phyloP scores from a whole-genome alignment of 805 yeast species.

The Citeromyces matritensis region DNA sequence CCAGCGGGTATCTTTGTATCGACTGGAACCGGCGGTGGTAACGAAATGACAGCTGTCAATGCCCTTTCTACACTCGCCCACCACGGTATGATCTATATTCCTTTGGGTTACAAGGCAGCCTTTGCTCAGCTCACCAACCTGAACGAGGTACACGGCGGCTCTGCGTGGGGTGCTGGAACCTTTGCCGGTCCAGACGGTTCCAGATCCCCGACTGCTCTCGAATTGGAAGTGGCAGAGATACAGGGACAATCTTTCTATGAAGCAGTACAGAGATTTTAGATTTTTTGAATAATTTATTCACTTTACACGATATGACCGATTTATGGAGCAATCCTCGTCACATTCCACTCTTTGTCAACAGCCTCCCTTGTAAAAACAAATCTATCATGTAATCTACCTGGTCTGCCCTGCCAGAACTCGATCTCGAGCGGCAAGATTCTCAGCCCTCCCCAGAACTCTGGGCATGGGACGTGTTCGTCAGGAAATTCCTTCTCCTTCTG shows the following conservation, averaged over 20 bases:
- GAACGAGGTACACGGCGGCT: slow-evolving; percentile 62
- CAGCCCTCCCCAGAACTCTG: slow-evolving; percentile 93
- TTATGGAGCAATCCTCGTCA: slow-evolving; percentile 59
- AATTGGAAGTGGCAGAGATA: slow-evolving; percentile 41
- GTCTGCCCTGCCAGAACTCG: slow-evolving; percentile 97
- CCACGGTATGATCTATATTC: slow-evolving; percentile 71
- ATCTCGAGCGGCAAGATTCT: slow-evolving; percentile 78
- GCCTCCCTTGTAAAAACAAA: slow-evolving; percentile 49
- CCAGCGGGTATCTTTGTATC: slow-evolving; percentile 60
- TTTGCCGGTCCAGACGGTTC: slow-evolving; percentile 69
- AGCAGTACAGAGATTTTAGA: slow-evolving; percentile 17
- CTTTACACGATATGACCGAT: background rate
- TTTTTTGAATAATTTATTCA: background rate
- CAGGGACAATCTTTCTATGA: slow-evolving; percentile 58
- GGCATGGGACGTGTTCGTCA: slow-evolving; percentile 67
- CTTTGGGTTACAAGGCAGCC: slow-evolving; percentile 54
- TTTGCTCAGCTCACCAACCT: slow-evolving; percentile 39
- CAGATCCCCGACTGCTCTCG: slow-evolving; percentile 48
- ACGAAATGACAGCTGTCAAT: slow-evolving; percentile 56
- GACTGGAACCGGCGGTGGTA: slow-evolving; percentile 79
- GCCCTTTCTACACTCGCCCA: slow-evolving; percentile 52
- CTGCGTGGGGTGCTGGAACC: slow-evolving; percentile 82
- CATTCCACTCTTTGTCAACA: slow-evolving; percentile 36
- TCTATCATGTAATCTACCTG: slow-evolving; percentile 82
- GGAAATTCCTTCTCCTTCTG: slow-evolving; percentile 41